These are phyloP conservation scores for Martiniozyma abietophila DNA, from an alignment of 805 yeast species.

Conservation along the genomic window DNA sequence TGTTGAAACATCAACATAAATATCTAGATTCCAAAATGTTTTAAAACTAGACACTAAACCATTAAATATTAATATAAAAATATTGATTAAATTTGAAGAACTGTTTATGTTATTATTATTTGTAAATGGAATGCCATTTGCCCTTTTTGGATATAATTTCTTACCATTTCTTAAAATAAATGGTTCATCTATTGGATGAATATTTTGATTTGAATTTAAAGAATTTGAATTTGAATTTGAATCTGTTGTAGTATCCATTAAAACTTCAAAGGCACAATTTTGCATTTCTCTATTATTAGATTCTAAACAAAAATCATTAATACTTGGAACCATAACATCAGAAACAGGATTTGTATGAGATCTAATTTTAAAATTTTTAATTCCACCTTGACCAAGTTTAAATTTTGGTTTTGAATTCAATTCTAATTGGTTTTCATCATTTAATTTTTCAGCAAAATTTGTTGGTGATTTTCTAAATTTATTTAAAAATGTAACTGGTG, in stretches of 20 bases:
- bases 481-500: too few species aligned
- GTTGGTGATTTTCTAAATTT: too few species aligned
- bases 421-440: too few species aligned
- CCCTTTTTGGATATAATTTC: conserved; percentile 8
- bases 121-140: neutral
- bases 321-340: too few species aligned
- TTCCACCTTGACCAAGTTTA: too few species aligned
- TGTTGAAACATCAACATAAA: conserved; percentile 19
- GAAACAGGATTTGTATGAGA: too few species aligned
- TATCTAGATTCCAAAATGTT: conserved; percentile 21
- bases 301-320: too few species aligned
- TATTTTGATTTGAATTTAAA: conserved; percentile 11
- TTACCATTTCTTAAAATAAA: conserved; percentile 14
- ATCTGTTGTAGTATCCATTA: too few species aligned
- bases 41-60: conserved; percentile 7
- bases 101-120: neutral
- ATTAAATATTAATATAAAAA: conserved; percentile 8
- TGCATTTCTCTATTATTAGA: conserved; percentile 12
- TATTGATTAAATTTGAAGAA: conserved; percentile 5
- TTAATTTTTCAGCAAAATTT: too few species aligned
- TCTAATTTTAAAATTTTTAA: too few species aligned
- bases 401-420: too few species aligned
- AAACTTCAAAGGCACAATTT: conserved; percentile 25
- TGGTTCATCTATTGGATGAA: conserved; percentile 27
- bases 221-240: too few species aligned